Evolutionary conservation across 108 stramenopile species (phyloP).

Genomic region (Nannochloropsis gaditana): DNA sequence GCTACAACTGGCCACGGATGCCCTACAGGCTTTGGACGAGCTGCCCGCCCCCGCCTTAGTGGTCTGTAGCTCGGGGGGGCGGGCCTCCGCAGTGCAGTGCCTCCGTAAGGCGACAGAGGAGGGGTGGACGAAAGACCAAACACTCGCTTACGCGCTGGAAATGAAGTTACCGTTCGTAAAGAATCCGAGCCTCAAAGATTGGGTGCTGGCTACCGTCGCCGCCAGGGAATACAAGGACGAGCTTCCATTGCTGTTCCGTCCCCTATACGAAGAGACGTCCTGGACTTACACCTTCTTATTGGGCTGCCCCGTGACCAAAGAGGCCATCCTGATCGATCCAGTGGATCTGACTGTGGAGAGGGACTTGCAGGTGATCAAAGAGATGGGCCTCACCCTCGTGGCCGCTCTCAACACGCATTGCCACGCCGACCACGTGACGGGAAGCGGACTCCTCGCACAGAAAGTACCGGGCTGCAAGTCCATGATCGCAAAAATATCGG

Average conservation of each 20-base stretch:
- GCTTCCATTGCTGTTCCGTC: slow-evolving; percentile 47
- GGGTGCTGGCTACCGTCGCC: slow-evolving; percentile 21
- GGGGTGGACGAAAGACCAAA: background rate
- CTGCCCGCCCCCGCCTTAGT: background rate
- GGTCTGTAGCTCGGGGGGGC: background rate
- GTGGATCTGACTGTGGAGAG: slow-evolving; percentile 88
- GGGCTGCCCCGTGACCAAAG: slow-evolving; percentile 66
- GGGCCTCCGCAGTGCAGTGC: background rate
- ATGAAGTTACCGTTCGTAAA: background rate
- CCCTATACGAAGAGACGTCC: slow-evolving; percentile 78
- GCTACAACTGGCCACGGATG: background rate
- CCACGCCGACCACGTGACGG: slow-evolving; percentile 83
- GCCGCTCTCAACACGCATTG: slow-evolving; percentile 73
- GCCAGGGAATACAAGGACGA: background rate
- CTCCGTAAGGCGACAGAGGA: background rate
- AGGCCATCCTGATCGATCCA: slow-evolving; percentile 75
- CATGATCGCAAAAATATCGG: slow-evolving; percentile 64
- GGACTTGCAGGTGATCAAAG: slow-evolving; percentile 70
- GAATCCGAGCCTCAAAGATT: background rate
- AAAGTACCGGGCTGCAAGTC: slow-evolving; percentile 59
- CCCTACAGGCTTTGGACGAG: background rate
- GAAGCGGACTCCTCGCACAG: slow-evolving; percentile 64
- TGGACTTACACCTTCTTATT: slow-evolving; percentile 79
- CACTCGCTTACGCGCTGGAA: background rate
- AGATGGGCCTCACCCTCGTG: slow-evolving; percentile 64